Evolutionary conservation across 305 asterid genomes (phyloP).

Genomic region (Coffea humblotiana): DNA sequence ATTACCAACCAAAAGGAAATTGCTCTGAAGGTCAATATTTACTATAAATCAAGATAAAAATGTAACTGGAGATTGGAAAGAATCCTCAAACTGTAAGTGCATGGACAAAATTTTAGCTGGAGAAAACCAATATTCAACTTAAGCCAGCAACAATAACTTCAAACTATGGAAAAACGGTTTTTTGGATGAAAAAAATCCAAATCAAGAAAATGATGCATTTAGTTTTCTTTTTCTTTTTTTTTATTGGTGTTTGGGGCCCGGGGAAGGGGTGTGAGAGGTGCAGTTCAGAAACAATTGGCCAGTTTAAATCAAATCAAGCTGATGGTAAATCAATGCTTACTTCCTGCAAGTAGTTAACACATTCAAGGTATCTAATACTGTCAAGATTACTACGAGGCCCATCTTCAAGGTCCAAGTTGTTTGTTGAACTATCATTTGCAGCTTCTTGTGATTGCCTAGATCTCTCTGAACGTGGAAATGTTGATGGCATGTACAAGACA

Average conservation of each 20-base stretch:
- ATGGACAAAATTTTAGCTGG: background rate
- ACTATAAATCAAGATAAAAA: background rate
- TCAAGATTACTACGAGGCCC: conserved; percentile 96
- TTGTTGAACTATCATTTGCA: conserved; percentile 49
- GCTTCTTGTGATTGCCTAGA: conserved; percentile 72
- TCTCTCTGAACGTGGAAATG: conserved; percentile 95
- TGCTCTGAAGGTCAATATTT: background rate
- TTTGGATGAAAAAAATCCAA: background rate
- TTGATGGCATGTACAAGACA: conserved; percentile 93
- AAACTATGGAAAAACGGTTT: background rate
- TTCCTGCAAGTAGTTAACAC: conserved; percentile 84
- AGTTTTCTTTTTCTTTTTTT: too few relatives aligned
- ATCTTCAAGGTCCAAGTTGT: conserved; percentile 52
- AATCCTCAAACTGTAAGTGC: background rate
- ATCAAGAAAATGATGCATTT: background rate
- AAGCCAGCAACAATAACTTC: background rate
- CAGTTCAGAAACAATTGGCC: background rate
- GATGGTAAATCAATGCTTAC: conserved; percentile 37
- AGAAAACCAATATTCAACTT: background rate
- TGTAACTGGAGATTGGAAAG: background rate
- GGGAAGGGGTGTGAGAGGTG: too few relatives aligned
- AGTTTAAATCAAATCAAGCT: background rate
- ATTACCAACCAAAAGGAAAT: background rate
- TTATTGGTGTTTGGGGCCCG: too few relatives aligned
- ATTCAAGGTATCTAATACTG: conserved; percentile 82